A percentile compares a stretch with the other conserved stretches of the same genome.
These are phyloP conservation scores for Epichloe amarillans DNA, from an alignment of 2,329 filamentous ascomycete genomes.

Conservation along the genomic window DNA sequence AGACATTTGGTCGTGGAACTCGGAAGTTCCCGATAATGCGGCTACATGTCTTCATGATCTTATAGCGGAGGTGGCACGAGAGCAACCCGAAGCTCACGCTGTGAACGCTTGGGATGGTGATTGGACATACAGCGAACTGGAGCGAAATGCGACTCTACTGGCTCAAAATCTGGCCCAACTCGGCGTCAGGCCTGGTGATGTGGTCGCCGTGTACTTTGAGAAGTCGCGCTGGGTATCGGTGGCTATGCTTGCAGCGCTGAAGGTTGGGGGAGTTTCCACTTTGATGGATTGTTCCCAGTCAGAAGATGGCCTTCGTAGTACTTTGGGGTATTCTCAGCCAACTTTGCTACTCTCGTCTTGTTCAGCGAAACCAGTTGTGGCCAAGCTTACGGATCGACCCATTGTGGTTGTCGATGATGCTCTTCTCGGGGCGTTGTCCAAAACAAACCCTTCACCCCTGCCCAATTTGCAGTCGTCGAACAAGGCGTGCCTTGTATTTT, in stretches of 20 bases:
- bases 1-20: conserved; percentile 4
- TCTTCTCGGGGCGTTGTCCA: neutral
- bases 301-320: neutral
- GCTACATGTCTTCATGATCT: neutral
- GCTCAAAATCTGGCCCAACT: conserved; percentile 6
- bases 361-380: neutral
- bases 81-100: conserved; percentile 1
- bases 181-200: conserved; percentile 1
- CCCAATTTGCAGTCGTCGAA: neutral
- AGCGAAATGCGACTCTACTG: conserved; percentile 8
- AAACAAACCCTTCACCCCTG: neutral
- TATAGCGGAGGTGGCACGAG: neutral
- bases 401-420: neutral
- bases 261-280: conserved; percentile 14
- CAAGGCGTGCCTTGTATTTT: neutral
- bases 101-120: conserved; percentile 13
- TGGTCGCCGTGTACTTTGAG: conserved; percentile 14
- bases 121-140: conserved; percentile 12
- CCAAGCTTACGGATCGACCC: neutral
- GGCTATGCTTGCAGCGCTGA: conserved; percentile 13
- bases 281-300: neutral
- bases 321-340: neutral
- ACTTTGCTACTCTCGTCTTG: neutral
- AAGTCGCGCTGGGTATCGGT: conserved; percentile 13
- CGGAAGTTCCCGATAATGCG: neutral